Evolutionary conservation across 2,329 filamentous ascomycete species (phyloP), one percentile per base, ranked within the genome.

Genomic region (Colletotrichum cordylinicola): DNA sequence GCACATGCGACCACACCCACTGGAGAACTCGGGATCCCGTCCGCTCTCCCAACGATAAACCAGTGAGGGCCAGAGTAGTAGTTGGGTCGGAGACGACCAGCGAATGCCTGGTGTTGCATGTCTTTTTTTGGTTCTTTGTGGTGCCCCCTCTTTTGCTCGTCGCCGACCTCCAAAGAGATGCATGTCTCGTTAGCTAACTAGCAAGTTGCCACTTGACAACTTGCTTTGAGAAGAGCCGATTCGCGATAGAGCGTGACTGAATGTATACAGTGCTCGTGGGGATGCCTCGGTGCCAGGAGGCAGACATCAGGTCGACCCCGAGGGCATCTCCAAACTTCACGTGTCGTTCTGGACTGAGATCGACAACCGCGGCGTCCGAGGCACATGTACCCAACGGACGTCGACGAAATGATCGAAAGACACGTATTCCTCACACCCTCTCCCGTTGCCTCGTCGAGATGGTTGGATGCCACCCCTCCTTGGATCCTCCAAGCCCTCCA

Each of bases 11-110:
- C 65, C 71, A 74, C 33, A 74, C 71, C 71, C 71, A 74, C 56
- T 56, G 71, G 71, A 74, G 39, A 74, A 74, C 55, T 69, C 71
- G 64, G 58, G 71, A 74, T 74, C 71, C 71, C 71, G 71, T 74
- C 71, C 71, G 71, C 71, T 74, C 71, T 74, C 71, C 58, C 64
- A 68, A 61, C 65, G 71, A 69, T 64, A 74, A 74, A 61, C 71
- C 64, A 64, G 64, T 58, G 65, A 74, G 71, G 71, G 71, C 71
- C 65, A 24, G 71, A 72, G 43, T 72, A 72, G 70, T 72, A 72
- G 70, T 37, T 35, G 29, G 69, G 69, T 71, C 62, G 70, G 68
- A 27, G 68, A 70, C 68, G 68, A 70, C 58, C 39, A 27, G 68
- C 68, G 68, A 67, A 68, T 67, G 64, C 71, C 62, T 55, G 62